Conservation (phyloP, 2,329 filamentous ascomycete genomes). For the Diplodia scrobiculata region DNA sequence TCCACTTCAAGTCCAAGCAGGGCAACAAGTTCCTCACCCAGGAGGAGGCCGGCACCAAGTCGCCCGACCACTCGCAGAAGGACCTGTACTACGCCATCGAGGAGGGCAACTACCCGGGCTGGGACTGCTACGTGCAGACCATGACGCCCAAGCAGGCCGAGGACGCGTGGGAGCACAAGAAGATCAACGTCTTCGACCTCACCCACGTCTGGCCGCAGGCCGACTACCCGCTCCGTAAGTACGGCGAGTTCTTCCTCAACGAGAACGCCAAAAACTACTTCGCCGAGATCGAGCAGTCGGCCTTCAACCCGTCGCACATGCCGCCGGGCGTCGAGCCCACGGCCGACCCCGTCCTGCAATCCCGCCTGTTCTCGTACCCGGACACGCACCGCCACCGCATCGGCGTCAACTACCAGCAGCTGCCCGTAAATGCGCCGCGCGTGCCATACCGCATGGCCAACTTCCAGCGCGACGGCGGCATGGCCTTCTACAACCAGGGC, state of each 20-base stretch:
- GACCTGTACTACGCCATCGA: slow-evolving; percentile 57
- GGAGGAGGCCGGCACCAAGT: slow-evolving; percentile 54
- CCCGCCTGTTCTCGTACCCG: slow-evolving; percentile 70
- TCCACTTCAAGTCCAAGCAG: slow-evolving; percentile 58
- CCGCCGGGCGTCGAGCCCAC: slow-evolving; percentile 69
- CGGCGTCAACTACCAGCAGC: slow-evolving; percentile 62
- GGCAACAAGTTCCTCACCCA: slow-evolving; percentile 57
- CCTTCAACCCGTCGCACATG: slow-evolving; percentile 69
- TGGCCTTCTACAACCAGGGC: slow-evolving; percentile 69
- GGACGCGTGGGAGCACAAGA: slow-evolving; percentile 55
- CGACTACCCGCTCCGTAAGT: slow-evolving; percentile 56
- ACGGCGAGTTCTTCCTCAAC: slow-evolving; percentile 57
- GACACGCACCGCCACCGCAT: slow-evolving; percentile 64
- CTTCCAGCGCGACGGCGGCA: slow-evolving; percentile 71
- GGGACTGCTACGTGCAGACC: slow-evolving; percentile 56
- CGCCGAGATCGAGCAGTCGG: slow-evolving; percentile 68
- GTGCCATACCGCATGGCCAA: slow-evolving; percentile 62
- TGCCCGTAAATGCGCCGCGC: slow-evolving; percentile 57
- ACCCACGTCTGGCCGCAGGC: slow-evolving; percentile 59
- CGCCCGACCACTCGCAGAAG: slow-evolving; percentile 57
- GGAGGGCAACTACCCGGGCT: slow-evolving; percentile 56
- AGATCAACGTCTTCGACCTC: slow-evolving; percentile 59
- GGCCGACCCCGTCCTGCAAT: slow-evolving; percentile 69
- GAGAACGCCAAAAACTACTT: slow-evolving; percentile 64
- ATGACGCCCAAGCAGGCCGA: slow-evolving; percentile 58